phyloP scores from a whole-genome alignment of 2,329 filamentous ascomycete species.

The Onygena corvina region DNA sequence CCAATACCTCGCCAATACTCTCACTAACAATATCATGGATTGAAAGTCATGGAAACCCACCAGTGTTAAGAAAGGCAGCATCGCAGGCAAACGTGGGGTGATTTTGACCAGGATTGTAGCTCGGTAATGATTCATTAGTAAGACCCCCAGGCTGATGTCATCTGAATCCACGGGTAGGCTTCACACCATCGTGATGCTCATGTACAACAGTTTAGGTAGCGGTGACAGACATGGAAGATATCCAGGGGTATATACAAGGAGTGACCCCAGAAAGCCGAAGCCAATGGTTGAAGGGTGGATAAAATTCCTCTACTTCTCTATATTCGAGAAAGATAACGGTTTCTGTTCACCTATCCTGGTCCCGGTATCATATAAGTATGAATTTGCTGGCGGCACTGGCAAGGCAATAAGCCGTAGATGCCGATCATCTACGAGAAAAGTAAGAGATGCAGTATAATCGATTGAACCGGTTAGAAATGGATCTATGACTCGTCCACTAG shows the following conservation, averaged over 20 bases:
- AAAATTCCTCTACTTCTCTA: neutral
- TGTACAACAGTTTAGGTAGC: no score
- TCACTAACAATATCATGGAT: neutral
- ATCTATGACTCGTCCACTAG: no score
- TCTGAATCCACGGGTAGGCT: no score
- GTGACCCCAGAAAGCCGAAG: neutral
- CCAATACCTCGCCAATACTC: neutral
- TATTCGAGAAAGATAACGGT: neutral
- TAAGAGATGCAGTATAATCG: no score
- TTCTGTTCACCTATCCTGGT: neutral
- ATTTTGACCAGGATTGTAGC: neutral
- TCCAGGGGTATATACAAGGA: neutral
- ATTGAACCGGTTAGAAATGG: no score
- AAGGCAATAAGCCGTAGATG: neutral
- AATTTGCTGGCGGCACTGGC: neutral
- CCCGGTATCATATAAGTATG: neutral
- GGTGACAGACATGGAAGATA: no score
- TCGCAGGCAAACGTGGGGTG: conserved; percentile 1
- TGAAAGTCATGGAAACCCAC: neutral
- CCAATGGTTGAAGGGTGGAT: neutral
- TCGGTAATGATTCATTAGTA: neutral
- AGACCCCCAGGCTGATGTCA: no score
- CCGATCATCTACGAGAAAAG: no score
- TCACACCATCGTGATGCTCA: no score
- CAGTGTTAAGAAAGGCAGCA: neutral